Evolutionary conservation across 768 basidiomycete species (phyloP), one percentile per base, ranked within the genome.

Genomic region (Leucogyrophana mollusca): DNA sequence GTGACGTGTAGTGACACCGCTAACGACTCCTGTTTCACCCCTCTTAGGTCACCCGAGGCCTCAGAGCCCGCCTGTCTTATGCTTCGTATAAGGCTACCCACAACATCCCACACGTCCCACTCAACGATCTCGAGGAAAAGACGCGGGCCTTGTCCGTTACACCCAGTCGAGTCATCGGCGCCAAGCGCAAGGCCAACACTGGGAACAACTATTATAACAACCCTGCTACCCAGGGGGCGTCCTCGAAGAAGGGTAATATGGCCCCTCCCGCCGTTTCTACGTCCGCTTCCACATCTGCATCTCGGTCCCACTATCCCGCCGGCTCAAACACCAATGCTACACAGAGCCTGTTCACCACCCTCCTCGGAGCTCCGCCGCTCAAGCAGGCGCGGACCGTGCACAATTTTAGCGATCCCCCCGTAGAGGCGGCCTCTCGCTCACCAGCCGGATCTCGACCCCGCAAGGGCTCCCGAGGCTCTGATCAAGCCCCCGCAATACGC

Each of bases 31-130:
- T 69, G 58, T 59, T 51, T 60, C 56, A 58, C 59, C 32, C 50
- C 46, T 40, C 40, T 50, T 71, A 92, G 90, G 80, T 92, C 24
- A 87, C 88, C 59, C 86, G 87, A 61, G 83, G 79, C 44, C 76
- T 93, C 46, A 82, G 90, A 51, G 77, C 89, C 56, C 84, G 89
- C 54, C 78, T 93, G 42, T 79, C 87, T 0, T 89, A 90, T 66
- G 90, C 90, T 18, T 84, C 85, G 2, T 90, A 86, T 76, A 92
- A 92, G 68, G 87, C 90, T 4, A 75, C 76, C 11, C 79, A 89
- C 64, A 86, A 89, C 62, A 67, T 87, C 45, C 71, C 83, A 9
- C 78, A 82, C 45, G 70, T 82, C 40, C 73, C 83, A 36, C 68
- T 90, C 40, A 76, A 77, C 57, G 87, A 90, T 51, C 77, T 90